These are phyloP conservation scores for Cytospora chrysosperma DNA, from an alignment of 2,329 filamentous ascomycete genomes.

Conservation along the genomic window DNA sequence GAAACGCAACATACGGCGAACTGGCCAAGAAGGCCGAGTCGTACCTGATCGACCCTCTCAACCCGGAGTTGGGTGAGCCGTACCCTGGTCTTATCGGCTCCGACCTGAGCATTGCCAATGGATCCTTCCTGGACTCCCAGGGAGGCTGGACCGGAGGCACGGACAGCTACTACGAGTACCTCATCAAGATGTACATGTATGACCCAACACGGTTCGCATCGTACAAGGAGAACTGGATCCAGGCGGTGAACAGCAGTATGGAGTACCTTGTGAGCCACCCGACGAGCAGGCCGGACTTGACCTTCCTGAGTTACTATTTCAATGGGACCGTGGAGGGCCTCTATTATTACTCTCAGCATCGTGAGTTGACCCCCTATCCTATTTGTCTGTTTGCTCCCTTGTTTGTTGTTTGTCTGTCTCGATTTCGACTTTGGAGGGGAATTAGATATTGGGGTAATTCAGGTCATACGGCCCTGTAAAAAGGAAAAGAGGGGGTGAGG, in stretches of 20 bases:
- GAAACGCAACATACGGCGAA: conserved; percentile 62
- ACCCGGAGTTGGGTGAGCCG: conserved; percentile 62
- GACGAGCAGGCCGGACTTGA: conserved; percentile 63
- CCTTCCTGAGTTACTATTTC: conserved; percentile 63
- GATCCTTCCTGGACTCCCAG: conserved; percentile 62
- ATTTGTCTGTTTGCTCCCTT: not conserved
- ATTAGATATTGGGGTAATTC: not conserved
- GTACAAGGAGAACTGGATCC: conserved; percentile 74
- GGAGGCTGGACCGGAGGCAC: conserved; percentile 78
- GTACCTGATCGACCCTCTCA: conserved; percentile 63
- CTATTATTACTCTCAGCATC: conserved; percentile 47
- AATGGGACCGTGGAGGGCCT: conserved; percentile 35
- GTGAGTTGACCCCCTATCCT: conserved; percentile 35
- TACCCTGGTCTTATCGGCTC: conserved; percentile 76
- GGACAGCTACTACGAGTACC: conserved; percentile 85
- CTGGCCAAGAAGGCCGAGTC: conserved; percentile 67
- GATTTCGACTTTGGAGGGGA: not conserved
- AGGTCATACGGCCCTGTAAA: not conserved
- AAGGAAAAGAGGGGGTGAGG: no score
- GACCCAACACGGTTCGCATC: conserved; percentile 60
- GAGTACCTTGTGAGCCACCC: conserved; percentile 69
- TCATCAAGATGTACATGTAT: conserved; percentile 89
- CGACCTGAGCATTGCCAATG: conserved; percentile 62
- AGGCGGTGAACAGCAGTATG: conserved; percentile 74
- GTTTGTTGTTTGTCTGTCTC: not conserved